Percentiles rank a stretch among this genome's conserved stretches.
Evolutionary conservation across 768 basidiomycete genomes (phyloP).

Genomic region (Boletus reticuloceps): DNA sequence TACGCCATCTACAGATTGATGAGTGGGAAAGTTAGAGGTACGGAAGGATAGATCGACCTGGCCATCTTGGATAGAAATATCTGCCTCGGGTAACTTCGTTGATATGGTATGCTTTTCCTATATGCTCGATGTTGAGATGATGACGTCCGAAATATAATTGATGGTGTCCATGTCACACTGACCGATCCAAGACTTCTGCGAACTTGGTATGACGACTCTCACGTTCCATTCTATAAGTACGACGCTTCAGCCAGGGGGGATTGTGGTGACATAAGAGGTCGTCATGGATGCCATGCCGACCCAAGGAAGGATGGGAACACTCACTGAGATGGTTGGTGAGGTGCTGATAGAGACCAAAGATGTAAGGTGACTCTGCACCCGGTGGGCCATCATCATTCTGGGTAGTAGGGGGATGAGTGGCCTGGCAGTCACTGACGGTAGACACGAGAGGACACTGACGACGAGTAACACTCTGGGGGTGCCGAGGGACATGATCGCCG

Average conservation of each 20-base stretch:
- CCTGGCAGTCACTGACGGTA: too few species aligned
- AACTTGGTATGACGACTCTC: slow-evolving; percentile 74
- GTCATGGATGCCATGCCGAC: background rate
- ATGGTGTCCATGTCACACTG: slow-evolving; percentile 12
- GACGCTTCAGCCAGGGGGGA: background rate
- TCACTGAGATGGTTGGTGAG: slow-evolving; percentile 60
- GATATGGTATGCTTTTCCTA: slow-evolving; percentile 82
- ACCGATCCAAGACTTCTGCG: slow-evolving; percentile 91
- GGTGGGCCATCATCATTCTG: slow-evolving; percentile 90
- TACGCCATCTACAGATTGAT: slow-evolving; percentile 43
- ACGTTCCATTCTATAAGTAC: slow-evolving; percentile 66
- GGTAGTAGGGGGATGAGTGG: background rate
- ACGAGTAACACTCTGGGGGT: slow-evolving; percentile 41
- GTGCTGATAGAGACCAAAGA: slow-evolving; percentile 65
- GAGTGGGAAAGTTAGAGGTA: background rate
- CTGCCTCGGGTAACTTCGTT: slow-evolving; percentile 65
- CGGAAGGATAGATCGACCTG: slow-evolving; percentile 33
- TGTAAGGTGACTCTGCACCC: slow-evolving; percentile 66
- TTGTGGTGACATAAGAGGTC: slow-evolving; percentile 6
- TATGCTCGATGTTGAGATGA: background rate
- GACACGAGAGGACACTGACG: slow-evolving; percentile 30
- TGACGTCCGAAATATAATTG: background rate
- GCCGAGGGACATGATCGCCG: slow-evolving; percentile 6
- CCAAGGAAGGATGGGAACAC: slow-evolving; percentile 4
- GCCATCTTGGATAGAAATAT: slow-evolving; percentile 73